These are phyloP conservation scores for Diplodia corticola DNA, from an alignment of 2,329 filamentous ascomycete genomes.

Conservation along the genomic window DNA sequence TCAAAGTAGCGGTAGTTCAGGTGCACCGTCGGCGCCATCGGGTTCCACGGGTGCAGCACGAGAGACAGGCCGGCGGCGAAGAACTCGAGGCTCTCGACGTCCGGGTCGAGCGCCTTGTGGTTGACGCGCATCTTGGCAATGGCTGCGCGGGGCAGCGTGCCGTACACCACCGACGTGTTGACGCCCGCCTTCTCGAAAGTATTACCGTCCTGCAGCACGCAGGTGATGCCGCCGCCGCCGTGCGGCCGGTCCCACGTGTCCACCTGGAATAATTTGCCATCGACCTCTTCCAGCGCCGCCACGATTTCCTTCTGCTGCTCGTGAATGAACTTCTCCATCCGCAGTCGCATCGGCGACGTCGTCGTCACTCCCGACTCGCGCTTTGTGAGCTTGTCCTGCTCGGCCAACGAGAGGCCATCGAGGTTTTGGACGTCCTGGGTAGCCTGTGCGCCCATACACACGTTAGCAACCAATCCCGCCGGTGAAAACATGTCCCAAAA, in stretches of 20 bases:
- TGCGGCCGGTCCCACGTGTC: slow-evolving; percentile 87
- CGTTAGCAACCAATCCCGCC: background rate
- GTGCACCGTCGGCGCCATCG: slow-evolving; percentile 96
- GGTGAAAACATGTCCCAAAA: background rate
- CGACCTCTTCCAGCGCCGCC: slow-evolving; percentile 75
- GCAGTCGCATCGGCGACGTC: slow-evolving; percentile 89
- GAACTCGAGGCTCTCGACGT: slow-evolving; percentile 84
- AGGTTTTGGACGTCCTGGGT: slow-evolving; percentile 43
- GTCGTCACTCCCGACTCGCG: slow-evolving; percentile 72
- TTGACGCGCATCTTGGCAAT: slow-evolving; percentile 91
- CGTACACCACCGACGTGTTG: slow-evolving; percentile 93
- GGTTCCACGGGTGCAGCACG: slow-evolving; percentile 90
- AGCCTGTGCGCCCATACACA: background rate
- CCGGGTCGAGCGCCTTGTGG: slow-evolving; percentile 81
- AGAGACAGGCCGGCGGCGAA: slow-evolving; percentile 92
- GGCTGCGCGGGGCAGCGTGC: slow-evolving; percentile 79
- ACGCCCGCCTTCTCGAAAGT: slow-evolving; percentile 98
- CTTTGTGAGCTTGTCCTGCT: slow-evolving; percentile 79
- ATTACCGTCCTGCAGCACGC: slow-evolving; percentile 91
- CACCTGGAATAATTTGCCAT: slow-evolving; percentile 76
- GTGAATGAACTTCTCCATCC: slow-evolving; percentile 97
- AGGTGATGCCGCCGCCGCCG: slow-evolving; percentile 90
- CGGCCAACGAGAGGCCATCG: slow-evolving; percentile 73
- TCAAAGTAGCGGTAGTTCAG: slow-evolving; percentile 99
- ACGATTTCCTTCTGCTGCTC: slow-evolving; percentile 89